phyloP scores from a whole-genome alignment of 2,329 filamentous ascomycete species.

The Cladorrhinum sp. region DNA sequence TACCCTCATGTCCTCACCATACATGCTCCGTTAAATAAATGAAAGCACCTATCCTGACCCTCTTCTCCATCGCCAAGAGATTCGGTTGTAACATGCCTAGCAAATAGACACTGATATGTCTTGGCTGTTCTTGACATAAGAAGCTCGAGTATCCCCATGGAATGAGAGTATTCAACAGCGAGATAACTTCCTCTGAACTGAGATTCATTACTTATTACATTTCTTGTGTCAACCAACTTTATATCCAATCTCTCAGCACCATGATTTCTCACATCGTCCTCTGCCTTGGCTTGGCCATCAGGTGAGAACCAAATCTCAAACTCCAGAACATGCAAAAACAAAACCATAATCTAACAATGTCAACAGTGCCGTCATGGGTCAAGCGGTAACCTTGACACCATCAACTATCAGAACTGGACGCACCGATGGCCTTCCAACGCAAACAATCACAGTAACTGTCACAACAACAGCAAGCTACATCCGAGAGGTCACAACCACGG shows the following conservation, averaged over 20 bases:
- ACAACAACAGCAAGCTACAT: constrained; percentile 19
- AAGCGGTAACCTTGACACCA: constrained; percentile 26
- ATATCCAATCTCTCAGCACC: background rate
- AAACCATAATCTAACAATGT: background rate
- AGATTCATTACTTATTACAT: background rate
- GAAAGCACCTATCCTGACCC: constrained; percentile 15
- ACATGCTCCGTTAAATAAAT: constrained; percentile 24
- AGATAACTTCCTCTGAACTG: too few species aligned
- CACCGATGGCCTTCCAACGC: background rate
- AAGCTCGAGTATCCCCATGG: background rate
- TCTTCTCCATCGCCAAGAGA: constrained; percentile 4
- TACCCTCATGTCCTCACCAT: background rate
- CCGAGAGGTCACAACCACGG: constrained; percentile 9
- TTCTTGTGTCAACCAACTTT: background rate
- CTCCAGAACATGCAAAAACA: too few species aligned
- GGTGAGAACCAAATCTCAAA: constrained; percentile 8
- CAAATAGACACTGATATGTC: background rate
- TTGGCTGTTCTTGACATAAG: background rate
- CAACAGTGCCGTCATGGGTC: constrained; percentile 20
- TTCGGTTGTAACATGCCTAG: background rate
- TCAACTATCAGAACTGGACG: constrained; percentile 21
- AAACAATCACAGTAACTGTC: constrained; percentile 13
- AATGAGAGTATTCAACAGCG: background rate
- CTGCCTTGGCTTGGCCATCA: constrained; percentile 14
- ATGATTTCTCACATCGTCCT: constrained; percentile 20